Evolutionary conservation across 257 asterid species (phyloP).

Genomic region (Salvia hispanica): DNA sequence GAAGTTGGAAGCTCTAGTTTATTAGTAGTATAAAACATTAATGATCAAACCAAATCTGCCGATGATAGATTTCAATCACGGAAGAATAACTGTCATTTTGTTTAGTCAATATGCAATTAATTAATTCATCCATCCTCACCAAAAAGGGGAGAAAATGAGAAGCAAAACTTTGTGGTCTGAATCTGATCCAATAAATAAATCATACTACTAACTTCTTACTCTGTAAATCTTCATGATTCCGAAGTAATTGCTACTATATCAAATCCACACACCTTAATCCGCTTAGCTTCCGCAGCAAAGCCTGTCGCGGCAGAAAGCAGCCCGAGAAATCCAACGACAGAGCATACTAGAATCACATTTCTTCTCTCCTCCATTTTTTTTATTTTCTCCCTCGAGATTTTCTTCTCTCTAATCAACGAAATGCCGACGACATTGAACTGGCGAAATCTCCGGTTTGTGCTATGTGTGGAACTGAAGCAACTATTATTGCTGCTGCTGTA

Average conservation of each 20-base stretch:
- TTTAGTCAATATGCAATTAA: not conserved
- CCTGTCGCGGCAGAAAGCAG: constrained; percentile 70
- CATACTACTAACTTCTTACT: too few species aligned
- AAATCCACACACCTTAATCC: constrained; percentile 57
- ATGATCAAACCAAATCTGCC: not conserved
- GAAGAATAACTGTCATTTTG: not conserved
- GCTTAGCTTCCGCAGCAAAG: constrained; percentile 77
- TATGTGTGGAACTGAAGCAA: constrained; percentile 27
- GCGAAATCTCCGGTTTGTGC: constrained; percentile 15
- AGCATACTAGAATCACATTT: constrained; percentile 49
- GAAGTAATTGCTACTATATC: not conserved
- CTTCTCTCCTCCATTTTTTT: constrained; percentile 48
- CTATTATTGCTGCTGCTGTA: not conserved
- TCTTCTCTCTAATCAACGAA: not conserved
- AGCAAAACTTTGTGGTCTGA: not conserved
- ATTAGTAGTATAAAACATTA: not conserved
- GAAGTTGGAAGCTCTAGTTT: not conserved
- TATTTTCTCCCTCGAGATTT: constrained; percentile 18
- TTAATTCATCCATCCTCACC: not conserved
- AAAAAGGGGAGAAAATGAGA: not conserved
- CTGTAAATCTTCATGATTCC: constrained; percentile 2
- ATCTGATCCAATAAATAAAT: constrained; percentile 8
- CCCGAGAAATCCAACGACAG: constrained; percentile 66
- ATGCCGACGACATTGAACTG: constrained; percentile 16
- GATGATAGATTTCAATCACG: not conserved